These are phyloP conservation scores for Mycotypha africana DNA, from an alignment of 371 early-diverging fungal species.

Conservation along the genomic window DNA sequence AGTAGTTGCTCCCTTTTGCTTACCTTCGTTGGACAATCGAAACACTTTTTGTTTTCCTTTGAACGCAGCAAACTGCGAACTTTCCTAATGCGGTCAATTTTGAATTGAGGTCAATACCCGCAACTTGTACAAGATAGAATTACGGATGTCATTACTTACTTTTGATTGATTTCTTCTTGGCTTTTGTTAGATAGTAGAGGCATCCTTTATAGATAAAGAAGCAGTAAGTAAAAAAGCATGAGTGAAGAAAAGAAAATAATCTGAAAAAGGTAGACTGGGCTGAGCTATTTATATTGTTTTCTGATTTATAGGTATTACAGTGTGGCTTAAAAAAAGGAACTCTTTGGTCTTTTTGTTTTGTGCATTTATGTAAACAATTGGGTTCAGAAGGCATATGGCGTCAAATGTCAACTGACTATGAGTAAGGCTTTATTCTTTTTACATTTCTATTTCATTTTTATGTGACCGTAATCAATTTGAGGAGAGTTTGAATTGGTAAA, in stretches of 20 bases:
- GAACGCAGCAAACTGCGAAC: conserved; percentile 22
- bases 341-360: too few relatives aligned
- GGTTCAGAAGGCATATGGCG: too few relatives aligned
- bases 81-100: conserved; percentile 7
- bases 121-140: not conserved
- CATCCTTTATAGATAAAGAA: not conserved
- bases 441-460: too few relatives aligned
- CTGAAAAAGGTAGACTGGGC: not conserved
- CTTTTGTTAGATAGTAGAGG: conserved; percentile 4
- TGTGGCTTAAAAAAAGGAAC: too few relatives aligned
- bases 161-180: conserved; percentile 13
- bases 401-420: too few relatives aligned
- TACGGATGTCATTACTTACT: conserved; percentile 3
- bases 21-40: conserved; percentile 61
- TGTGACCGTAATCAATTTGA: too few relatives aligned
- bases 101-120: too few relatives aligned
- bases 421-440: too few relatives aligned
- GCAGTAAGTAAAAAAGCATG: not conserved
- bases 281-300: conserved; percentile 1
- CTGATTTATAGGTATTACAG: too few relatives aligned
- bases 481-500: too few relatives aligned
- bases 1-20: too few relatives aligned
- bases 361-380: too few relatives aligned
- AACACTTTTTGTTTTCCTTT: conserved; percentile 57
- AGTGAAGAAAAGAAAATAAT: conserved; percentile 1